A percentile compares a stretch with the other conserved stretches of the same genome.
phyloP scores from a whole-genome alignment of 352 stramenopile species.

The Globisporangium echinulatum region DNA sequence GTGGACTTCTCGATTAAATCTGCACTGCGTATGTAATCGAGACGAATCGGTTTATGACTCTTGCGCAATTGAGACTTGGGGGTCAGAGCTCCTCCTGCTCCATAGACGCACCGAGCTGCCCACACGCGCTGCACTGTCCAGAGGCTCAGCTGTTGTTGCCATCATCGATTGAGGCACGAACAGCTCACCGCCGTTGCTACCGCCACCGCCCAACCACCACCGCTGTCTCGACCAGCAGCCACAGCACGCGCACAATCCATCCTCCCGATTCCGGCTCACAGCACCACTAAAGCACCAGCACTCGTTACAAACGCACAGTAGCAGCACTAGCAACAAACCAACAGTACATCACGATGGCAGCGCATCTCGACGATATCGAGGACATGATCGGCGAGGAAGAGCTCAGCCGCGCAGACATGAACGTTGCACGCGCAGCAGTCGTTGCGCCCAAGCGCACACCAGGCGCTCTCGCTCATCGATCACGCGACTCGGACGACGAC shows the following conservation, averaged over 20 bases:
- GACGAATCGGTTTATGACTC: too few relatives aligned
- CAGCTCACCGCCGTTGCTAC: too few relatives aligned
- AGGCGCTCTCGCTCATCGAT: too few relatives aligned
- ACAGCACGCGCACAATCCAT: background rate
- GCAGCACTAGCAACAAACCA: background rate
- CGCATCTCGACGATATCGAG: slow-evolving; percentile 66
- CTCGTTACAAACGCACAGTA: background rate
- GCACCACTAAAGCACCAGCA: background rate
- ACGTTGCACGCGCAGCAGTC: slow-evolving; percentile 40
- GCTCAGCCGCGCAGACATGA: slow-evolving; percentile 42
- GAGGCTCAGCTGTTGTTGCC: too few relatives aligned
- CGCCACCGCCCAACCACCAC: too few relatives aligned
- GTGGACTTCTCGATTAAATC: too few relatives aligned
- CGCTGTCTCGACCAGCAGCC: background rate
- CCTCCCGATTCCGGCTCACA: background rate
- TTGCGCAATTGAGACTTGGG: too few relatives aligned
- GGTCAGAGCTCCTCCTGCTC: too few relatives aligned
- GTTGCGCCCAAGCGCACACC: slow-evolving; percentile 48
- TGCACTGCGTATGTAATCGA: too few relatives aligned
- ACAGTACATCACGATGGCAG: slow-evolving; percentile 1
- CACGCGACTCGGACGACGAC: slow-evolving; percentile 1
- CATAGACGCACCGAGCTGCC: too few relatives aligned
- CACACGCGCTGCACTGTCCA: too few relatives aligned
- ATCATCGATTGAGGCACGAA: too few relatives aligned
- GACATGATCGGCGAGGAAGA: slow-evolving; percentile 76